Evolutionary conservation across 331 rosid species (phyloP), one percentile per base, ranked within the genome.

Genomic region (Malus hybrid): DNA sequence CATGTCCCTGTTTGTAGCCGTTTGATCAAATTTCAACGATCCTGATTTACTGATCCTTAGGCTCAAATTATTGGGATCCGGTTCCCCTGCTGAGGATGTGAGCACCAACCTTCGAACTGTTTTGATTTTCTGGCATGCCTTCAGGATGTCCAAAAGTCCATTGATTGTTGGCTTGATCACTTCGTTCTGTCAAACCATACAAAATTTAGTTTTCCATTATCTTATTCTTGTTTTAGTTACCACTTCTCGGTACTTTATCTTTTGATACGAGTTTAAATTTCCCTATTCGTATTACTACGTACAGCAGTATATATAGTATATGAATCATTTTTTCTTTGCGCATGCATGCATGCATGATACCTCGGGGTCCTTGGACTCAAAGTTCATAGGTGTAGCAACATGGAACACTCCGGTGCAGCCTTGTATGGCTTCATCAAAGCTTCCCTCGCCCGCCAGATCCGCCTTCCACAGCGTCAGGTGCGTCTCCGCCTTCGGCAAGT

Each of bases 351-450:
- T 28, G 29, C 29, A 28, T 28, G 29, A 28, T 42, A 88, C 97
- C 96, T 90, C 96, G 11, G 96, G 97, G 75, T 93, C 96, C 18
- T 86, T 87, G 80, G 97, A 83, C 18, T 84, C 87, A 75, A 90
- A 93, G 62, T 90, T 94, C 97, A 93, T 93, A 42, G 97, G 97
- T 0, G 97, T 93, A 67, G 96, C 97, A 6, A 90, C 94, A 34
- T 90, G 97, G 72, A 93, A 93, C 54, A 90, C 97, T 42, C 96
- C 94, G 3, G 66, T 62, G 82, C 97, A 87, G 0, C 91, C 96
- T 20, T 82, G 73, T 55, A 90, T 90, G 33, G 97, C 89, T 59
- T 93, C 89, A 36, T 86, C 85, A 27, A 87, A 93, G 85, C 96
- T 93, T 63, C 97, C 96, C 67, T 86, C 90, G 9, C 70, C 80